These are phyloP conservation scores for Protomyces macrosporus DNA, from an alignment of 1,139 yeast species.

Conservation along the genomic window DNA sequence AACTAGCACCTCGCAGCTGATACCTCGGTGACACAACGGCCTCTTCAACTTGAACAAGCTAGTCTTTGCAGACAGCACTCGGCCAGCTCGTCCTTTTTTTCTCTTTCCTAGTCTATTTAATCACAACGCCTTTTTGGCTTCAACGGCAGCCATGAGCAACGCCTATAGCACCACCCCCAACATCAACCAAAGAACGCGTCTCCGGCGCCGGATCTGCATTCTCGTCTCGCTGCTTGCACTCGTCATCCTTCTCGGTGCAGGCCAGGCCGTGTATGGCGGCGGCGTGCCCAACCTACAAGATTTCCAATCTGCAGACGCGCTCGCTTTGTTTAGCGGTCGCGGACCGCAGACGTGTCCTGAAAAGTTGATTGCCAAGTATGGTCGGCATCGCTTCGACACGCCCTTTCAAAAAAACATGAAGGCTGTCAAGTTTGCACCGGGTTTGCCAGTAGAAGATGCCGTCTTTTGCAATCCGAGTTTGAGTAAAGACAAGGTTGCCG, in stretches of 20 bases:
- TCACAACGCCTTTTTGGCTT: too few relatives aligned
- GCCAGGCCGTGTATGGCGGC: background rate
- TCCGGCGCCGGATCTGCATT: background rate
- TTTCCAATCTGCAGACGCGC: background rate
- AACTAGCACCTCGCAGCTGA: too few relatives aligned
- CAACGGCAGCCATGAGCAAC: too few relatives aligned
- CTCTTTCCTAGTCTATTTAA: background rate
- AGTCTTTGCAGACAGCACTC: too few relatives aligned
- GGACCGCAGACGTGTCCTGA: background rate
- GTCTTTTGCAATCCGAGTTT: background rate
- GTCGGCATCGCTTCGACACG: background rate
- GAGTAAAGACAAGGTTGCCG: constrained; percentile 3
- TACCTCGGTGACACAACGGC: too few relatives aligned
- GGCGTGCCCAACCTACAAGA: background rate
- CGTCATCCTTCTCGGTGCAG: background rate
- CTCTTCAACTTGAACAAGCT: too few relatives aligned
- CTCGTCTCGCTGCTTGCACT: background rate
- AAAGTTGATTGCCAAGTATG: background rate
- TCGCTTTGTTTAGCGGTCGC: background rate
- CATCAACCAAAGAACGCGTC: background rate
- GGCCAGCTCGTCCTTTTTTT: too few relatives aligned
- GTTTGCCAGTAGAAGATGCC: background rate
- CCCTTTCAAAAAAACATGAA: background rate
- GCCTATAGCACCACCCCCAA: background rate
- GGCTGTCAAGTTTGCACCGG: background rate